Base-by-base conservation (phyloP, 2,329 filamentous ascomycete genomes). In the Aspergillus sp. region DNA sequence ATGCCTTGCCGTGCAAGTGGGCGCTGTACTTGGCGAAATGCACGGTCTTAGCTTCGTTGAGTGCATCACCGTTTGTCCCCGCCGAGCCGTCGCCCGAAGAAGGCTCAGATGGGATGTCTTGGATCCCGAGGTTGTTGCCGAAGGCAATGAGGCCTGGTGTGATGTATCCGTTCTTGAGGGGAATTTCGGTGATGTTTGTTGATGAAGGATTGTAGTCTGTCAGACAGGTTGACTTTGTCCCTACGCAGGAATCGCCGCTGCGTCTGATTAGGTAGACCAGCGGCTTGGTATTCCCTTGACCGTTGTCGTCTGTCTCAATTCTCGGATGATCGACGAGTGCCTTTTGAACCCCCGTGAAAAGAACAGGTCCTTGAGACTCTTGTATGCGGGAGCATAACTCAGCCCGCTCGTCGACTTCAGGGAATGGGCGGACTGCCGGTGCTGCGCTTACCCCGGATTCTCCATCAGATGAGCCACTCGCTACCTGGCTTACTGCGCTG, bases 81-180 rank as follows among this genome's bases (percentile, higher is more conserved):
- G 85, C 22, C 13, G 49, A 46, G 50, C 77, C 76, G 7, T 77
- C 70, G 64, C 79, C 75, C 0, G 84, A 85, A 54, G 63, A 90
- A 83, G 0, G 86, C 80, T 6, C 83, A 79, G 6, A 84, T 83
- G n/a, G 90, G 69, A 68, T 89, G 81, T 69, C 22, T 67, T 69
- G 1, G 73, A 68, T 28, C 79, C 73, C 17, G 80, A 64, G 25
- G 74, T 75, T 2, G 83, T 78, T 8, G 77, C 82, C 55, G 7
- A 62, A 54, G 5, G 60, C 60, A 1, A 62, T 13, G 3, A 62
- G 3, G 6, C 56, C 56, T 0, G 60, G 60, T 3, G 55, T 62
- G 11, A 62, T 38, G 43, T 38, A 19, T 1, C 28, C 49, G 4
- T 38, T 23, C 28, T 22, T n/a, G 7, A 52, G 49, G 4, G 28